Base-by-base conservation (phyloP, 2,329 filamentous ascomycete genomes). In the Colletotrichum limetticola region DNA sequence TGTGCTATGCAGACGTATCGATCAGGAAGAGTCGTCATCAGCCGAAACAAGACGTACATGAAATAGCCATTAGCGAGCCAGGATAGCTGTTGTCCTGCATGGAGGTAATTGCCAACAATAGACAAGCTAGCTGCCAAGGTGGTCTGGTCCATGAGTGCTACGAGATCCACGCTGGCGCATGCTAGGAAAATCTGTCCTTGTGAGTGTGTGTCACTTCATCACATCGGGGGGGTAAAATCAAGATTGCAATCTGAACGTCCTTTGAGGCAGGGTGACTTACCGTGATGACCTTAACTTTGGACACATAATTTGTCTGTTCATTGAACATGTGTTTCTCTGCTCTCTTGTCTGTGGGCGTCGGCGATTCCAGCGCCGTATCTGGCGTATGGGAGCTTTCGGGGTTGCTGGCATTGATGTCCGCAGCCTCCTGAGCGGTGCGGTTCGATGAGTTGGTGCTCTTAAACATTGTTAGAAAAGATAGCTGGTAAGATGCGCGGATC, bases 21-120 rank as follows among this genome's bases (percentile, higher is more conserved):
- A 24, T 19, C 5, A 9, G 4, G 12, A n/a, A 24, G 14, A 6
- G 22, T 24, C 24, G 5, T 9, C 2, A 49, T 24, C 3, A 6
- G 42, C 9, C 2, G 0, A 7, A 26, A 26, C 12, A 16, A 79
- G 79, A 32, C 86, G 74, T 73, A 87, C 86, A 90, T 86, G 77
- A 90, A 90, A 65, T 89, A 90, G 19, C 85, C 87, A 11, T 84
- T 85, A 1, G 88, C 86, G 56, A 90, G 87, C 88, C 88, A 90
- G 0, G 87, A 86, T 0, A 85, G 83, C 72, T 89, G 84, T 32
- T 84, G 80, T 61, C 84, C 86, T 14, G 88, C 86, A 4, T 85
- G 80, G 5, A 90, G 78, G 0, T 86, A 82, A 73, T 85, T 84
- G n/a, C 86, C 86, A 30, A 90, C 85, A 61, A 89, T 88, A 60